Evolutionary conservation across 306 rosid genomes (phyloP).

Genomic region (apple (Malus domestica)): ASM211411v1 NC_041801.1:619001-619500

Average conservation of each 20-base stretch:
- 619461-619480: conserved; percentile 84
- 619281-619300: conserved; percentile 71
- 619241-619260: conserved; percentile 28
- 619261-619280: conserved; percentile 93
- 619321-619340: conserved; percentile 92
- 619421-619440: conserved; percentile 46
- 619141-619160: background rate
- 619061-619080: background rate
- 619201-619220: conserved; percentile 10
- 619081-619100: background rate
- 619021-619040: background rate
- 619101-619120: background rate
- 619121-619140: background rate
- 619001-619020: background rate
- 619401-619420: background rate
- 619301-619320: conserved; percentile 89
- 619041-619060: background rate
- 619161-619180: conserved; percentile 4
- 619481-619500: conserved; percentile 91
- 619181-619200: conserved; percentile 16
- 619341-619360: conserved; percentile 4
- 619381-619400: background rate
- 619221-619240: conserved; percentile 5
- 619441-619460: conserved; percentile 99
- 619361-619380: background rate